phyloP scores from a whole-genome alignment of 805 yeast species.

The Komagataella populi region DNA sequence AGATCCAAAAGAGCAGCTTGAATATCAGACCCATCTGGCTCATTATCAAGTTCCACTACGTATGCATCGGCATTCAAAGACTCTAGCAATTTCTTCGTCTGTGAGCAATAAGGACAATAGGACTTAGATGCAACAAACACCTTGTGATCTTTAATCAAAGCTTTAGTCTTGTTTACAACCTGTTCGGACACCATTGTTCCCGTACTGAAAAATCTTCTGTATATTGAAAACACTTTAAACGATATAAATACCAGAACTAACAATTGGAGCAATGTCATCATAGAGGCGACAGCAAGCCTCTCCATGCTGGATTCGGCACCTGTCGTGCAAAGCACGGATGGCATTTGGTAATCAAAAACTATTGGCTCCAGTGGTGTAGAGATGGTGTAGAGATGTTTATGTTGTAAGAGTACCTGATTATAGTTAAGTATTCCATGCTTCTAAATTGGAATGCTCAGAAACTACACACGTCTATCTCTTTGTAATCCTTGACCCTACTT shows the following conservation, averaged over 20 bases:
- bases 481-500: too few relatives aligned
- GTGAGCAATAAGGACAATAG: constrained; percentile 54
- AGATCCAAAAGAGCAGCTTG: constrained; percentile 67
- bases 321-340: background rate
- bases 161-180: constrained; percentile 42
- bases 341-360: background rate
- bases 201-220: constrained; percentile 15
- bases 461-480: too few relatives aligned
- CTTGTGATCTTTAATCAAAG: constrained; percentile 48
- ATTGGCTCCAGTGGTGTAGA: background rate
- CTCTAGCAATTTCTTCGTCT: constrained; percentile 29
- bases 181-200: constrained; percentile 45
- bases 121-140: constrained; percentile 76
- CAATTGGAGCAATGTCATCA: background rate
- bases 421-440: too few relatives aligned
- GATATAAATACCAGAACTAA: constrained; percentile 2
- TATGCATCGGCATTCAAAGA: constrained; percentile 31
- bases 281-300: background rate
- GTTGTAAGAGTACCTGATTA: too few relatives aligned
- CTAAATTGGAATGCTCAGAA: too few relatives aligned
- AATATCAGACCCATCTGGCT: constrained; percentile 63
- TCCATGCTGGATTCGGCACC: background rate
- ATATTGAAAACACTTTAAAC: constrained; percentile 16
- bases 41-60: constrained; percentile 36
- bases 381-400: background rate